Evolutionary conservation across 139 green algal species (phyloP).

Genomic region (Micromonas commoda): DNA sequence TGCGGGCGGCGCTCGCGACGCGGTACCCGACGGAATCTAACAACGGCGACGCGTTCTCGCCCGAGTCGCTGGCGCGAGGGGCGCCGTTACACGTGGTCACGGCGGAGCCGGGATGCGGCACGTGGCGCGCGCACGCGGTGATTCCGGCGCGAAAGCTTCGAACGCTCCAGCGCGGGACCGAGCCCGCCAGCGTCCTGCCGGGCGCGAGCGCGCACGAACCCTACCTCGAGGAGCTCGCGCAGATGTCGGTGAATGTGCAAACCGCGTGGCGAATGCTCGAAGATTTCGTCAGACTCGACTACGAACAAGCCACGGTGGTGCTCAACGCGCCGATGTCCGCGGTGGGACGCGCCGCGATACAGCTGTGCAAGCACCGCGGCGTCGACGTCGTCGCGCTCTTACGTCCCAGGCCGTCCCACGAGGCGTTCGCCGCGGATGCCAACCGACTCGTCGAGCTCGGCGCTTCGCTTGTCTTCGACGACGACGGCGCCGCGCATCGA

Average conservation of each 20-base stretch:
- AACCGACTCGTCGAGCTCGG: background rate
- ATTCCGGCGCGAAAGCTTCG: background rate
- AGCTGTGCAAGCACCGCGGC: background rate
- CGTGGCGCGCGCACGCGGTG: background rate
- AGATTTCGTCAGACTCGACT: background rate
- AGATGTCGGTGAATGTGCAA: constrained; percentile 3
- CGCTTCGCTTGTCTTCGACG: background rate
- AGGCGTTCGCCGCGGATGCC: background rate
- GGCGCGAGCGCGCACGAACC: background rate
- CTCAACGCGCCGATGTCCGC: background rate
- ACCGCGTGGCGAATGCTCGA: constrained; percentile 14
- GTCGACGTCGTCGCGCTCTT: background rate
- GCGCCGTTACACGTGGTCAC: too few species aligned
- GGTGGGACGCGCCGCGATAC: constrained; percentile 12
- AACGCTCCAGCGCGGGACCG: background rate
- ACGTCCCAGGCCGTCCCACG: background rate
- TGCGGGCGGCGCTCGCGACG: background rate
- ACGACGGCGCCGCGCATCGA: background rate
- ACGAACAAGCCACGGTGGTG: background rate
- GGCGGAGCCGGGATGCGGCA: background rate
- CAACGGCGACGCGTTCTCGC: too few species aligned
- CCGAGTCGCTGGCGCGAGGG: too few species aligned
- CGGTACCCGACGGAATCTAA: background rate
- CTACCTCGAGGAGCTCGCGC: background rate
- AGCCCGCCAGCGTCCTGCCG: too few species aligned